These are phyloP conservation scores for Melampsora abietis-canadensis DNA, from an alignment of 1,284 basidiomycete species.

Conservation along the genomic window DNA sequence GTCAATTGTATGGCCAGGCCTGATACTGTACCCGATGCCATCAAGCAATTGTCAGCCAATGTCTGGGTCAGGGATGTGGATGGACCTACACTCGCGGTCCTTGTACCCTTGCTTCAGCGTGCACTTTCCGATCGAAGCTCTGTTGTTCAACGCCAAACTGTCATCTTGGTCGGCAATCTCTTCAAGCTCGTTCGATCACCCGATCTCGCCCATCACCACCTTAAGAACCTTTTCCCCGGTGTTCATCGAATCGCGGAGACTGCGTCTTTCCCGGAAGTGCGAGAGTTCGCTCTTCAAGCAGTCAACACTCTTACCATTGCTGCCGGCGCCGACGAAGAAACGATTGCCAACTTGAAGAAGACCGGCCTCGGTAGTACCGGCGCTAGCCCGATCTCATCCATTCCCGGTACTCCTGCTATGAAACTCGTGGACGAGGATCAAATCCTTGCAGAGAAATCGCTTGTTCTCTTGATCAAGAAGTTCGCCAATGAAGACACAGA, in stretches of 20 bases:
- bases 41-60: conserved; percentile 89
- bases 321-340: conserved; percentile 48
- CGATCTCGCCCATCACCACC: conserved; percentile 80
- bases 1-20: conserved; percentile 86
- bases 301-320: conserved; percentile 40
- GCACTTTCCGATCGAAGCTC: conserved; percentile 94
- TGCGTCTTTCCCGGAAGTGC: conserved; percentile 94
- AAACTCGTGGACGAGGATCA: conserved; percentile 48
- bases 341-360: conserved; percentile 48
- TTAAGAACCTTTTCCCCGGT: conserved; percentile 82
- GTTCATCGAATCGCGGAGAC: conserved; percentile 85
- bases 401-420: conserved; percentile 54
- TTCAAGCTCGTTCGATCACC: conserved; percentile 96
- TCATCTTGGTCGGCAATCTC: conserved; percentile 92
- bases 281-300: conserved; percentile 72
- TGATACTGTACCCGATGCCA: conserved; percentile 75
- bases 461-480: conserved; percentile 56
- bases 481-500: conserved; percentile 49
- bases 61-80: conserved; percentile 98
- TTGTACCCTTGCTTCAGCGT: conserved; percentile 86
- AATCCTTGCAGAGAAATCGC: conserved; percentile 57
- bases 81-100: conserved; percentile 88
- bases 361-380: conserved; percentile 25
- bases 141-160: conserved; percentile 67
- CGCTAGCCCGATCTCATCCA: conserved; percentile 61